Base-by-base conservation (phyloP, 1,284 basidiomycete species). In the Athelia psychrophila region DNA sequence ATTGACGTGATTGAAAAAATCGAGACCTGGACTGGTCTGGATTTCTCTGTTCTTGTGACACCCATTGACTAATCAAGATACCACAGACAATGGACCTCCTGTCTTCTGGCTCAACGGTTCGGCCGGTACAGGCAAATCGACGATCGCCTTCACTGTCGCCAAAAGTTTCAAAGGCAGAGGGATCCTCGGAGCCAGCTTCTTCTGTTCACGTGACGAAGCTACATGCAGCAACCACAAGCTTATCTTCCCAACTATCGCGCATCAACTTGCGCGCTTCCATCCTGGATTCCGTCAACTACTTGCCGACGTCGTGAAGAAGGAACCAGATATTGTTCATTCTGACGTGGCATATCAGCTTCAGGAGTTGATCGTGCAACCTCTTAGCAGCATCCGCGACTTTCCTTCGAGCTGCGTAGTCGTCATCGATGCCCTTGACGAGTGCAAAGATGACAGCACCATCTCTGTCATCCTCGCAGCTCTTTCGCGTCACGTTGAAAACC, bases 41-140 rank as follows among this genome's bases (percentile, higher is more conserved):
- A n/a, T n/a, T n/a, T n/a, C n/a, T n/a, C n/a, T n/a, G n/a, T n/a
- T n/a, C n/a, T n/a, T n/a, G n/a, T n/a, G n/a, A n/a, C n/a, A n/a
- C n/a, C n/a, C n/a, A n/a, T n/a, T n/a, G n/a, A n/a, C n/a, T n/a
- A n/a, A n/a, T n/a, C n/a, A n/a, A n/a, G n/a, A n/a, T n/a, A n/a
- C n/a, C n/a, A n/a, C n/a, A n/a, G n/a, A n/a, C n/a, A n/a, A n/a
- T n/a, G n/a, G n/a, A n/a, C n/a, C 33, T 35, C 33, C 12, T n/a
- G 40, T 60, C 2, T 47, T 61, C 32, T 49, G 36, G 33, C 42
- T 62, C 23, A 54, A 36, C 12, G 60, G 60, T 9, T 46, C 20
- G 5, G 57, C 58, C 12, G 60, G 60, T 12, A 47, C 50, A 4
- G 60, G 60, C 6, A 62, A 62, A 44, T 55, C 58, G 18, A 44